Evolutionary conservation across 208 protist genomes (phyloP), one percentile per base, ranked within the genome.

Genomic region (Trypanosoma lewisi): DNA sequence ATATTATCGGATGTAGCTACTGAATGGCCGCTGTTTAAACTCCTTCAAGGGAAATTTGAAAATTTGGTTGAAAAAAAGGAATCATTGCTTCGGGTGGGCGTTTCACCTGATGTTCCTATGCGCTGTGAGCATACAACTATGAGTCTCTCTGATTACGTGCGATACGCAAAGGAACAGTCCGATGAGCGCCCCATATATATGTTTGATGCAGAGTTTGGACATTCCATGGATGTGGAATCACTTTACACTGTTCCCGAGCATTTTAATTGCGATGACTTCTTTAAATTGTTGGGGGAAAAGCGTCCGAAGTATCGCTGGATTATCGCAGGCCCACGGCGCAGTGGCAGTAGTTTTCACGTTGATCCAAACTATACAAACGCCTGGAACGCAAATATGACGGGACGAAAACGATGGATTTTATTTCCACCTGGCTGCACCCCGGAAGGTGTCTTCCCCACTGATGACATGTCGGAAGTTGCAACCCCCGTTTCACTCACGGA

Each of bases 161-260:
- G 48, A 33, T 96, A 96, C 69, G 85, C 87, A 0, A 73, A 47
- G 34, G 75, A 85, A 58, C 85, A 93, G 62, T 70, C 63, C 7
- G 90, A 94, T 63, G 90, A 96, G 65, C 82, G 87, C n/a, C 87
- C 87, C 11, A 92, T 92, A 58, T 96, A 96, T 77, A 84, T 96
- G 74, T 96, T 96, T 65, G 90, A 96, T 69, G 72, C 85, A 11
- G 83, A 96, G 64, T 96, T 93, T 47, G 83, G 78, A 45, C 71
- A 28, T 23, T 73, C 69, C 48, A 78, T 92, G 49, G 63, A 81
- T 57, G 50, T 62, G 7, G 83, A 87, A 54, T 48, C 52, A 19
- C 78, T 93, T 27, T 95, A 91, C 71, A 85, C 84, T n/a, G 83
- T 93, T 37, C 87, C 85, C 7, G 68, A 68, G 36, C 73, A 92